These are phyloP conservation scores for Coemansia sp. DNA, from an alignment of 192 early-diverging fungal genomes.

Conservation along the genomic window DNA sequence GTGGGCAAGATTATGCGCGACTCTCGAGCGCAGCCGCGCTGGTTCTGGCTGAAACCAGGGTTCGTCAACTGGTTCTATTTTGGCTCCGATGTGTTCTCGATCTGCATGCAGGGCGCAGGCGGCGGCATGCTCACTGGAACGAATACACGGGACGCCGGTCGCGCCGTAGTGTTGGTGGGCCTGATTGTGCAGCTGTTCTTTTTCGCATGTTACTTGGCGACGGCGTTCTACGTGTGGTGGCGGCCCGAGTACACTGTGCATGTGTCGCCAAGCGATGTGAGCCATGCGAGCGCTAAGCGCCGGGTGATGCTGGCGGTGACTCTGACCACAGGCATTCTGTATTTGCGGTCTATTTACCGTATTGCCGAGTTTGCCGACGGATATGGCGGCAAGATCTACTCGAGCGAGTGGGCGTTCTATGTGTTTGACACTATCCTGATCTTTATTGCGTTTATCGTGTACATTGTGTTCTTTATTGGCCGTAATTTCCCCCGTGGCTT, in stretches of 20 bases:
- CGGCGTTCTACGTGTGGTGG: conserved; percentile 29
- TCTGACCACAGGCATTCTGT: conserved; percentile 37
- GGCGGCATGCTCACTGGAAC: conserved; percentile 43
- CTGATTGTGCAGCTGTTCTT: conserved; percentile 43
- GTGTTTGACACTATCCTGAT: conserved; percentile 55
- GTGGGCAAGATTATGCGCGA: conserved; percentile 28
- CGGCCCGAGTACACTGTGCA: conserved; percentile 22
- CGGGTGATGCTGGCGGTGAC: conserved; percentile 29
- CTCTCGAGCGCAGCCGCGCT: not conserved
- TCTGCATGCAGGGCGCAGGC: conserved; percentile 49
- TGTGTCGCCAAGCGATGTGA: conserved; percentile 9
- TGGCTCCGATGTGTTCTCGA: conserved; percentile 47
- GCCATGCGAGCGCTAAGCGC: conserved; percentile 18
- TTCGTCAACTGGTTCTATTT: conserved; percentile 56
- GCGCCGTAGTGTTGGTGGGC: conserved; percentile 45
- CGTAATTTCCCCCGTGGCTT: conserved; percentile 12
- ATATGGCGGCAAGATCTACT: conserved; percentile 44
- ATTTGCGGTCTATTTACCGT: conserved; percentile 51
- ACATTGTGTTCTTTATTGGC: conserved; percentile 37
- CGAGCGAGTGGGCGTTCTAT: conserved; percentile 53
- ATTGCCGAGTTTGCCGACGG: conserved; percentile 52
- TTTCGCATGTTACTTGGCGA: conserved; percentile 45
- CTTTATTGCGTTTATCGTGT: conserved; percentile 41
- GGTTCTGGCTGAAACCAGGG: conserved; percentile 31
- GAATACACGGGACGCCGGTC: conserved; percentile 19